Conservation (phyloP, 345 rosid genomes). For the Reutealis trisperma region DNA sequence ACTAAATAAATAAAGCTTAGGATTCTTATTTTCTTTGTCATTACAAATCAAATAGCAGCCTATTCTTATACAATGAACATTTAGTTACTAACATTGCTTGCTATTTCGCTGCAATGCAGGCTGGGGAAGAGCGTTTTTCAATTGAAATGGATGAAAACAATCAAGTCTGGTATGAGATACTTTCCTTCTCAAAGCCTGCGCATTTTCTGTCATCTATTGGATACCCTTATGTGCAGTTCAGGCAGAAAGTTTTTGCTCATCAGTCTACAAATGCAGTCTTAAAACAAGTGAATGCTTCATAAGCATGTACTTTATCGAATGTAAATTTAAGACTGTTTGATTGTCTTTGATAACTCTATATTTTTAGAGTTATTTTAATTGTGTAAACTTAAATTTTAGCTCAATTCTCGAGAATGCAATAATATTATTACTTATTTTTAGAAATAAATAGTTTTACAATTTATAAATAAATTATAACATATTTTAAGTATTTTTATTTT, state of each 20-base stretch:
- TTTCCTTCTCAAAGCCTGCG: conserved; percentile 89
- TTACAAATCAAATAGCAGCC: too few relatives aligned
- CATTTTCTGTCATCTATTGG: conserved; percentile 75
- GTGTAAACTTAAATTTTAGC: too few relatives aligned
- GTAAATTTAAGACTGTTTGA: background rate
- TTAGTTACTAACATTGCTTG: background rate
- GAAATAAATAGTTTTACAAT: too few relatives aligned
- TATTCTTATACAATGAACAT: background rate
- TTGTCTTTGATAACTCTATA: too few relatives aligned
- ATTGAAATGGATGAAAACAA: conserved; percentile 74
- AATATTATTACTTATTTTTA: too few relatives aligned
- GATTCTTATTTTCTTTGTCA: background rate
- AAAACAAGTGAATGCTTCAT: conserved; percentile 45
- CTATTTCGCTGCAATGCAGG: conserved; percentile 41
- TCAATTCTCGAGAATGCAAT: too few relatives aligned
- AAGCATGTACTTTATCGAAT: conserved; percentile 9
- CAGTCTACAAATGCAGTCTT: conserved; percentile 64
- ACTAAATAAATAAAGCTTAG: background rate
- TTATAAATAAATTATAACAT: too few relatives aligned
- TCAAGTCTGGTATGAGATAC: conserved; percentile 85
- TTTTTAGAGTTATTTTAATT: too few relatives aligned
- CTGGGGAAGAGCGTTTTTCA: conserved; percentile 88
- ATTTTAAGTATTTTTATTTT: too few relatives aligned
- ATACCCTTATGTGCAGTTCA: conserved; percentile 69
- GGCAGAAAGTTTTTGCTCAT: conserved; percentile 74